Conservation (phyloP, 2,329 filamentous ascomycete species). For the Myriosclerotinia duriaeana region DNA sequence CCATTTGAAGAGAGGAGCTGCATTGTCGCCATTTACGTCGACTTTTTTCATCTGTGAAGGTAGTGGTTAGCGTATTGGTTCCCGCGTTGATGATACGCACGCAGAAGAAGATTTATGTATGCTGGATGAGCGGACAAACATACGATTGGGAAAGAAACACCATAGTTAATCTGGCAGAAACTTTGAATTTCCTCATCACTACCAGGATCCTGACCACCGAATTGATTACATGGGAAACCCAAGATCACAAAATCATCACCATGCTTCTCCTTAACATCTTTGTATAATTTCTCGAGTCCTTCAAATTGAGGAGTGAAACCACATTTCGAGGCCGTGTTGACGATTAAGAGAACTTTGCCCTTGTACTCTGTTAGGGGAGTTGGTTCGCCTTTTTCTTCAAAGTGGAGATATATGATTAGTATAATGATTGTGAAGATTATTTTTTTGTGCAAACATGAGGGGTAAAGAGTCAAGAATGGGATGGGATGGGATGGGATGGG, state of each 20-base stretch:
- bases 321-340: constrained; percentile 98
- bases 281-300: constrained; percentile 88
- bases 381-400: constrained; percentile 69
- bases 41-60: constrained; percentile 66
- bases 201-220: constrained; percentile 79
- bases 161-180: constrained; percentile 92
- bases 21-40: constrained; percentile 85
- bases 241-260: constrained; percentile 74
- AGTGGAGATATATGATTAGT: constrained; percentile 17
- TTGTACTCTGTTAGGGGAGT: constrained; percentile 70
- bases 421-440: constrained; percentile 19
- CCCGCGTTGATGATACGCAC: no score
- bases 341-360: constrained; percentile 90
- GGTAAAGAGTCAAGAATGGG: background rate
- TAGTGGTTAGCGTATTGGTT: background rate
- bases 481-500: background rate
- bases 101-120: no score
- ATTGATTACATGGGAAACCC: constrained; percentile 99
- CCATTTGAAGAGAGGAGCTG: constrained; percentile 78
- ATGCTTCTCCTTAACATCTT: constrained; percentile 66
- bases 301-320: constrained; percentile 96
- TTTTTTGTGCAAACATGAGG: background rate
- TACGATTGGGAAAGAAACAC: constrained; percentile 81
- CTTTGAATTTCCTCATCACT: constrained; percentile 75
- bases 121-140: constrained; percentile 43